Evolutionary conservation across 2,329 filamentous ascomycete genomes (phyloP).

Genomic region (Microsporum ferrugineum): DNA sequence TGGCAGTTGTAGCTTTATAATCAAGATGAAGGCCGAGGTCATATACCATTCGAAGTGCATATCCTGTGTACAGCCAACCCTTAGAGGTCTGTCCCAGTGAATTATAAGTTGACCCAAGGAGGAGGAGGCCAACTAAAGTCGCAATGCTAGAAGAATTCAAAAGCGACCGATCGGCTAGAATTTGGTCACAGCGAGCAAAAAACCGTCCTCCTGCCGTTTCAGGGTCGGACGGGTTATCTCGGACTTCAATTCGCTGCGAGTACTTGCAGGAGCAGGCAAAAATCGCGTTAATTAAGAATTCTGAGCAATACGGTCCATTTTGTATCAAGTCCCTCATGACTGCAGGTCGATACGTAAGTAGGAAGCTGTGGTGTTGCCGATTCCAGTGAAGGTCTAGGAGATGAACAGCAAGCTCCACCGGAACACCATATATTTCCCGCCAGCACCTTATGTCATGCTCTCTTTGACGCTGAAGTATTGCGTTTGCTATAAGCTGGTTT

Average conservation of each 20-base stretch:
- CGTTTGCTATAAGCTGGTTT: constrained; percentile 18
- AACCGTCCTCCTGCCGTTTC: constrained; percentile 29
- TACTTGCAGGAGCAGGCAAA: constrained; percentile 33
- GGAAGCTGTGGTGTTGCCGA: constrained; percentile 30
- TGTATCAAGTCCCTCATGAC: constrained; percentile 29
- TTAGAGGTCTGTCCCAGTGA: constrained; percentile 19
- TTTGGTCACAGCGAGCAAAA: constrained; percentile 29
- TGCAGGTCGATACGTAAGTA: constrained; percentile 31
- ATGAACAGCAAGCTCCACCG: constrained; percentile 25
- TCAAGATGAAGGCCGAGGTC: constrained; percentile 33
- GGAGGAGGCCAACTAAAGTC: constrained; percentile 27
- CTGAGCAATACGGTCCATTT: constrained; percentile 27
- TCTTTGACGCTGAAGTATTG: constrained; percentile 16
- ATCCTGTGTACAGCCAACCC: constrained; percentile 33
- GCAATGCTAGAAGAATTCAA: constrained; percentile 28
- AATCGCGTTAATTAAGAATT: constrained; percentile 33
- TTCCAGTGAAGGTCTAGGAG: constrained; percentile 32
- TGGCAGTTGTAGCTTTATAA: constrained; percentile 18
- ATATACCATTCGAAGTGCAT: constrained; percentile 33
- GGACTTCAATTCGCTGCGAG: constrained; percentile 28
- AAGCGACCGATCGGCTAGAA: constrained; percentile 26
- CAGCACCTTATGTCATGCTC: constrained; percentile 14
- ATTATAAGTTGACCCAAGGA: constrained; percentile 20
- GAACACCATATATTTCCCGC: constrained; percentile 14
- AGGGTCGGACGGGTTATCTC: constrained; percentile 25